Conservation (phyloP, 495 filamentous ascomycete genomes). For the Aspergillus bridgeri region DNA sequence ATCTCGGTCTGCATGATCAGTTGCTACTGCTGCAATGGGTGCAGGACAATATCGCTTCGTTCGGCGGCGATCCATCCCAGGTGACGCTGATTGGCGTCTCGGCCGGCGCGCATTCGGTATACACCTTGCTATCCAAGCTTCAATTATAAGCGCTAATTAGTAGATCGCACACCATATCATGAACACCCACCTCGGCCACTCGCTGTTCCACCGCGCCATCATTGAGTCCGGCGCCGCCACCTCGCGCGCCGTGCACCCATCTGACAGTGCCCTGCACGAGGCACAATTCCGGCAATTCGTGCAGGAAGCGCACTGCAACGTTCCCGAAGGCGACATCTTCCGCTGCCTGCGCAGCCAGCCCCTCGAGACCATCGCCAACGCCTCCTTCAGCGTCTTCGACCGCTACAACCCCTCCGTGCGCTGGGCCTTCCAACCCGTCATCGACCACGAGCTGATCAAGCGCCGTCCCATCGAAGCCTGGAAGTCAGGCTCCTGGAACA, state of each 20-base stretch:
- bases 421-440: constrained; percentile 67
- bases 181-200: constrained; percentile 34
- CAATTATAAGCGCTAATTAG: constrained; percentile 1
- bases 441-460: constrained; percentile 55
- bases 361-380: constrained; percentile 39
- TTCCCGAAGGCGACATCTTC: constrained; percentile 45
- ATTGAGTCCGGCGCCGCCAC: constrained; percentile 62
- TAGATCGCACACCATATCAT: constrained; percentile 67
- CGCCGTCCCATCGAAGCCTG: constrained; percentile 55
- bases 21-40: constrained; percentile 58
- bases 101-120: constrained; percentile 60
- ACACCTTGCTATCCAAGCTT: neutral
- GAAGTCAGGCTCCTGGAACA: constrained; percentile 48
- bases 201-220: constrained; percentile 59
- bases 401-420: constrained; percentile 52
- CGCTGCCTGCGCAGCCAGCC: constrained; percentile 49
- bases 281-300: constrained; percentile 60
- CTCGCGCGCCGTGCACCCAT: constrained; percentile 56
- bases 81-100: constrained; percentile 62
- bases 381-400: constrained; percentile 50
- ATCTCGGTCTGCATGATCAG: constrained; percentile 64
- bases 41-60: constrained; percentile 51
- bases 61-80: constrained; percentile 61
- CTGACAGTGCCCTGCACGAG: constrained; percentile 55
- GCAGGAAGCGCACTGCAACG: constrained; percentile 33